Conservation (phyloP, 2,329 filamentous ascomycete species). For the Ascochyta pisi region DNA sequence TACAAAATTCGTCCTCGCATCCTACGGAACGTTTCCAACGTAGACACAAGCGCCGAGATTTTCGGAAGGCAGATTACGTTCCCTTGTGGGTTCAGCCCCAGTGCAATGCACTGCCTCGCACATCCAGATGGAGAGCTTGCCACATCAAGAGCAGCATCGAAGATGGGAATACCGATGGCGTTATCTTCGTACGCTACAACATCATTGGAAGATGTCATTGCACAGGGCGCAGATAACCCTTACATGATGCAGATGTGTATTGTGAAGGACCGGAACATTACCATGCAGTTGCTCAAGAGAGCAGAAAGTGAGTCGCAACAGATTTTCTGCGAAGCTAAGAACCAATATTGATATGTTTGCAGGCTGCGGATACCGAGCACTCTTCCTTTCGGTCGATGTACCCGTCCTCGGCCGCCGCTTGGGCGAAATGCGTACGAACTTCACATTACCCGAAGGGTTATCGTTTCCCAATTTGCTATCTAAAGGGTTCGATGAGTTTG, state of each 20-base stretch:
- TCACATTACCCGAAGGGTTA: conserved; percentile 55
- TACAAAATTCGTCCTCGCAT: conserved; percentile 43
- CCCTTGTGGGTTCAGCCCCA: conserved; percentile 56
- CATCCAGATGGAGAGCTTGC: conserved; percentile 69
- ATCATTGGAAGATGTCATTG: conserved; percentile 68
- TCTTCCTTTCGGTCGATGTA: conserved; percentile 63
- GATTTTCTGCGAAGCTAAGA: neutral
- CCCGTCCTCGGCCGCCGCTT: conserved; percentile 61
- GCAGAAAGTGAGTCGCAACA: conserved; percentile 49
- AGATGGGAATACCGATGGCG: conserved; percentile 67
- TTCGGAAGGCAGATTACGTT: conserved; percentile 46
- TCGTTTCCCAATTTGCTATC: conserved; percentile 54
- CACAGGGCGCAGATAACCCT: conserved; percentile 51
- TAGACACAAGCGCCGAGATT: conserved; percentile 26
- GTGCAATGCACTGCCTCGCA: conserved; percentile 71
- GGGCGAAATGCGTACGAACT: conserved; percentile 62
- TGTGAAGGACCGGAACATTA: conserved; percentile 56
- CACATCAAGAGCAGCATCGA: conserved; percentile 64
- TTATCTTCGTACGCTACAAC: conserved; percentile 63
- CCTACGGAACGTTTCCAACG: conserved; percentile 41
- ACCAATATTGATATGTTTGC: neutral
- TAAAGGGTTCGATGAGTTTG: conserved; percentile 24
- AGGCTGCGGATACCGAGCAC: conserved; percentile 54
- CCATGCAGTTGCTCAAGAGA: conserved; percentile 51
- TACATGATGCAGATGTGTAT: conserved; percentile 64